Evolutionary conservation across 1,284 basidiomycete genomes (phyloP).

Genomic region (Boletus sp.): DNA sequence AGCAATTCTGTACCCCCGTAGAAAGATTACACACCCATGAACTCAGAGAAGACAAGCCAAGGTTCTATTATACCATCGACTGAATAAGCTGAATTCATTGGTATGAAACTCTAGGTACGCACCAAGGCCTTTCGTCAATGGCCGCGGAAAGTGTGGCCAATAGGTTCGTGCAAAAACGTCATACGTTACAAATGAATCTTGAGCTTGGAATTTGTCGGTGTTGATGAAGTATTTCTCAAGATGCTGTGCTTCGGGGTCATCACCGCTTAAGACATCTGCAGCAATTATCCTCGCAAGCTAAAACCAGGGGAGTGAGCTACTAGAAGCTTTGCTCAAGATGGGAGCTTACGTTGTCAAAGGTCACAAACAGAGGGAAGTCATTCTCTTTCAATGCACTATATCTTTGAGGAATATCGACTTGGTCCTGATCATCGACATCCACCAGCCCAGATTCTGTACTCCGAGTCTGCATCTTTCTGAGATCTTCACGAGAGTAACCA

Average conservation of each 20-base stretch:
- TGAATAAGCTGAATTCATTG: neutral
- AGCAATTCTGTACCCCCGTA: neutral
- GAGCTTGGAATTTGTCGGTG: constrained; percentile 13
- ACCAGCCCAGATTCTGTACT: constrained; percentile 38
- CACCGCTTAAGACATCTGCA: constrained; percentile 20
- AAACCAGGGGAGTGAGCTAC: constrained; percentile 3
- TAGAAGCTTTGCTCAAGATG: neutral
- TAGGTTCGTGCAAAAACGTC: constrained; percentile 50
- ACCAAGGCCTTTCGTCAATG: constrained; percentile 55
- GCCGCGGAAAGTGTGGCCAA: constrained; percentile 62
- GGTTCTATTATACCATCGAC: constrained; percentile 41
- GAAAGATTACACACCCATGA: constrained; percentile 46
- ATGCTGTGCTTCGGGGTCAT: constrained; percentile 7
- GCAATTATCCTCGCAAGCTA: constrained; percentile 20
- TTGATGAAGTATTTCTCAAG: constrained; percentile 17
- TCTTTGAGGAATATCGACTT: constrained; percentile 46
- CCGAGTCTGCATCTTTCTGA: constrained; percentile 30
- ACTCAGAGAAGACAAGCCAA: constrained; percentile 62
- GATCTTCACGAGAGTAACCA: constrained; percentile 36
- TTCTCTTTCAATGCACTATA: constrained; percentile 56
- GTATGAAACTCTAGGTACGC: constrained; percentile 6
- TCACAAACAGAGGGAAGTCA: constrained; percentile 71
- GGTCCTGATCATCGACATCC: constrained; percentile 48
- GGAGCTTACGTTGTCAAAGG: constrained; percentile 52
- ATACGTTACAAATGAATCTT: constrained; percentile 41